phyloP scores from a whole-genome alignment of 23 red algal species.

The Chondrus crispus region DNA sequence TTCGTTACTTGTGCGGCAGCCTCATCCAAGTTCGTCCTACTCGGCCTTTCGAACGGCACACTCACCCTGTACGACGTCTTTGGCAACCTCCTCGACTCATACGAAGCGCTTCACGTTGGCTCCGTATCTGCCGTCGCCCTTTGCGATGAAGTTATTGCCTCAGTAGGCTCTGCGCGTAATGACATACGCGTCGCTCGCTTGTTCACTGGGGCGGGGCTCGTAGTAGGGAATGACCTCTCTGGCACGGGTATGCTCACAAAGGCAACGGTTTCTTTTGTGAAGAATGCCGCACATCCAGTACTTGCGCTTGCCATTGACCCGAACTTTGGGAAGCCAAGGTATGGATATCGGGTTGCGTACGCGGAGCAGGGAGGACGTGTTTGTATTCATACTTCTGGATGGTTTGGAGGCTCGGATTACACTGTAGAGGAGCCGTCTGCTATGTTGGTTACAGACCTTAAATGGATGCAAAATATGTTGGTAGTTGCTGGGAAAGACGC shows the following conservation, averaged over 20 bases:
- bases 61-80: slow-evolving; percentile 56
- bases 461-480: slow-evolving; percentile 45
- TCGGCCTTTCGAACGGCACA: slow-evolving; percentile 62
- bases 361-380: slow-evolving; percentile 41
- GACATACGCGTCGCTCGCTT: slow-evolving; percentile 39
- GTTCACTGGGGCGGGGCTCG: not conserved
- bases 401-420: slow-evolving; percentile 59
- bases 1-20: slow-evolving; percentile 31
- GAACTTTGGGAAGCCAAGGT: slow-evolving; percentile 41
- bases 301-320: slow-evolving; percentile 50
- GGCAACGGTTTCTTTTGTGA: slow-evolving; percentile 34
- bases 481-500: slow-evolving; percentile 30
- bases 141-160: slow-evolving; percentile 39
- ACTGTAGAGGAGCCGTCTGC: slow-evolving; percentile 9
- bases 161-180: slow-evolving; percentile 14
- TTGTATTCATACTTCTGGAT: slow-evolving; percentile 23
- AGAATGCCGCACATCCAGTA: slow-evolving; percentile 5
- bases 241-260: not conserved
- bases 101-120: slow-evolving; percentile 34
- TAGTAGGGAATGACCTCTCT: not conserved
- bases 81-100: slow-evolving; percentile 53
- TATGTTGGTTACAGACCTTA: not conserved
- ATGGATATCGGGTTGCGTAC: slow-evolving; percentile 56
- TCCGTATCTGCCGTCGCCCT: slow-evolving; percentile 56
- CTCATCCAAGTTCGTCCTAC: slow-evolving; percentile 53